These are phyloP conservation scores for Mitragyna speciosa DNA, from an alignment of 257 asterid species.

Conservation along the genomic window DNA sequence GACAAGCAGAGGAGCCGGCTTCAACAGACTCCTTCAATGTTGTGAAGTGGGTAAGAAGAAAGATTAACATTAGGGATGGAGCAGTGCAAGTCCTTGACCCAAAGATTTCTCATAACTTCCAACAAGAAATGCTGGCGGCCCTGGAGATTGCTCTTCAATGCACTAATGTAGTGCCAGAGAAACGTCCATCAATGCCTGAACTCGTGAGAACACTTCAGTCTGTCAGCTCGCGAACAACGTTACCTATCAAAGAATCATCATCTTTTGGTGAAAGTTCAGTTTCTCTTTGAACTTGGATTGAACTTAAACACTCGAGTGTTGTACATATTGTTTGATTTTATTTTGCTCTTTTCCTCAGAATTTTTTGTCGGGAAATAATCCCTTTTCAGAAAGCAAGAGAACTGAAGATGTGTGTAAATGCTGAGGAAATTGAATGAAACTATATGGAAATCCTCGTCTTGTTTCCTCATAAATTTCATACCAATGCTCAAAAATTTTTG, in stretches of 20 bases:
- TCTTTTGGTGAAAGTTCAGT: slow-evolving; percentile 37
- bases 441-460: background rate
- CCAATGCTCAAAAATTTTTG: too few relatives aligned
- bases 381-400: background rate
- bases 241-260: slow-evolving; percentile 30
- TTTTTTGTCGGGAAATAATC: background rate
- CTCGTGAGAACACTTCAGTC: slow-evolving; percentile 55
- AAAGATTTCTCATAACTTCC: slow-evolving; percentile 45
- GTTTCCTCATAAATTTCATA: background rate
- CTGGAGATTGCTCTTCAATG: slow-evolving; percentile 64
- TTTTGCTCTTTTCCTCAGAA: slow-evolving; percentile 2
- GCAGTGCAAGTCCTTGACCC: slow-evolving; percentile 61
- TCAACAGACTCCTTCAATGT: slow-evolving; percentile 48
- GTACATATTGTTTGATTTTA: slow-evolving; percentile 21
- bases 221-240: slow-evolving; percentile 35
- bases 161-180: slow-evolving; percentile 65
- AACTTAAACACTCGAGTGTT: slow-evolving; percentile 2
- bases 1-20: slow-evolving; percentile 45
- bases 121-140: slow-evolving; percentile 57
- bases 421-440: background rate
- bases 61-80: slow-evolving; percentile 68
- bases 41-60: slow-evolving; percentile 83
- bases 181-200: slow-evolving; percentile 71
- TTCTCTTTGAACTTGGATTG: slow-evolving; percentile 36
- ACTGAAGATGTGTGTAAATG: background rate